Base-by-base conservation (phyloP, 768 basidiomycete genomes). In the Mycena leptocephala region DNA sequence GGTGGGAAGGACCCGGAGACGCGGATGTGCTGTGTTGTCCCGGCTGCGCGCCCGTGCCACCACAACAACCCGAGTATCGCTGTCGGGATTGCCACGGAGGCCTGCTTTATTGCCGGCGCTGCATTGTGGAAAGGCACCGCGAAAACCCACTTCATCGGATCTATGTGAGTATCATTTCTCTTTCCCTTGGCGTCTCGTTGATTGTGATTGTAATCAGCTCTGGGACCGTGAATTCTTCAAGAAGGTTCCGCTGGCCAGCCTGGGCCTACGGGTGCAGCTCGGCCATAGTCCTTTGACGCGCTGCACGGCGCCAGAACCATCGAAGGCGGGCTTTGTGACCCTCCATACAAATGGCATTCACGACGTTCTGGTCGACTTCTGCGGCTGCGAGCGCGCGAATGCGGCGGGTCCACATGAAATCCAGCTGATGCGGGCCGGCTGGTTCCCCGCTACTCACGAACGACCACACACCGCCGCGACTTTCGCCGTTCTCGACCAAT, bases 391-490 rank as follows among this genome's bases (percentile, higher is more conserved):
- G 18, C 13, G 5, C 7, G 14, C 32, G 0, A 11, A 0, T 4
- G 24, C 37, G 5, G n/a, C 43, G 26, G 58, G 53, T 24, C 8
- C 5, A 0, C 59, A 32, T 2, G 24, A 46, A 5, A 32, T 26
- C 1, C 61, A 62, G 32, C 59, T 72, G 5, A 20, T 74, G 13
- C 46, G 37, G 2, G 58, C 22, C 5, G 56, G 73, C 2, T 74
- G 73, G 73, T 74, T 24, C 30, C 66, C 73, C 20, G 65, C 73
- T 0, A 69, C 73, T 3, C 24, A 39, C 26, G 61, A 61, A 2
- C 26, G 28, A 2, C 73, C 66, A 8, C 73, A 64, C 3, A 74
- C 73, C 24, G 59, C 30, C 14, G 59, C 59, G 1, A 68, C 73
- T 4, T 46, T 74, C 48, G n/a, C n/a, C n/a, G n/a, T n/a, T n/a